Conservation (phyloP, 2,329 filamentous ascomycete species). For the Diplodia intermedia region DNA sequence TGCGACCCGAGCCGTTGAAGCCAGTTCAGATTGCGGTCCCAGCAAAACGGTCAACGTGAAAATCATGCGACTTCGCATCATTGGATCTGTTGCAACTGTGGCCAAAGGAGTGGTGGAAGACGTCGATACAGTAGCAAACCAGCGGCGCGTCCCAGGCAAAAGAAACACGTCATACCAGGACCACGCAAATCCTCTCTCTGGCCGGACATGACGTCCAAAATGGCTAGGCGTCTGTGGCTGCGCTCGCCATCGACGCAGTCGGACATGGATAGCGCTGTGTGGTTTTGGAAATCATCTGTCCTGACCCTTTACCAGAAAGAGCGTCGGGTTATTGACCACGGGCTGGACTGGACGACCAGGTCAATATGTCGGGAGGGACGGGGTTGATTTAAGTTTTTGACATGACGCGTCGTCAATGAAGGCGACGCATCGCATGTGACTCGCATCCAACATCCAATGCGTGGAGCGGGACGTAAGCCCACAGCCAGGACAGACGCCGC, state of each 20-base stretch:
- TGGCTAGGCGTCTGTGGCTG: not conserved
- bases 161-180: not conserved
- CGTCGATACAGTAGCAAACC: conserved; percentile 11
- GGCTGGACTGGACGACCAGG: not conserved
- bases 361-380: not conserved
- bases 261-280: not conserved
- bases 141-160: not conserved
- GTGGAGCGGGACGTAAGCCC: not conserved
- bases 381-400: conserved; percentile 10
- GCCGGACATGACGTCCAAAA: not conserved
- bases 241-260: not conserved
- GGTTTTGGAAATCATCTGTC: not conserved
- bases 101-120: not conserved
- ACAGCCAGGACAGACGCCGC: not conserved
- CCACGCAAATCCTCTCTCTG: not conserved
- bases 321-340: not conserved
- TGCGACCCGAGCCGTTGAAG: not conserved
- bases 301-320: conserved; percentile 4
- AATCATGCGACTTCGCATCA: not conserved
- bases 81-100: not conserved
- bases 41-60: not conserved
- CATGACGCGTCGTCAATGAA: not conserved
- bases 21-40: not conserved
- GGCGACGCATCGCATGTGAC: not conserved
- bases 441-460: not conserved